A percentile compares a stretch with the other conserved stretches of the same genome.
phyloP scores from a whole-genome alignment of 768 basidiomycete species.

The Cystofilobasidium bisporidii region DNA sequence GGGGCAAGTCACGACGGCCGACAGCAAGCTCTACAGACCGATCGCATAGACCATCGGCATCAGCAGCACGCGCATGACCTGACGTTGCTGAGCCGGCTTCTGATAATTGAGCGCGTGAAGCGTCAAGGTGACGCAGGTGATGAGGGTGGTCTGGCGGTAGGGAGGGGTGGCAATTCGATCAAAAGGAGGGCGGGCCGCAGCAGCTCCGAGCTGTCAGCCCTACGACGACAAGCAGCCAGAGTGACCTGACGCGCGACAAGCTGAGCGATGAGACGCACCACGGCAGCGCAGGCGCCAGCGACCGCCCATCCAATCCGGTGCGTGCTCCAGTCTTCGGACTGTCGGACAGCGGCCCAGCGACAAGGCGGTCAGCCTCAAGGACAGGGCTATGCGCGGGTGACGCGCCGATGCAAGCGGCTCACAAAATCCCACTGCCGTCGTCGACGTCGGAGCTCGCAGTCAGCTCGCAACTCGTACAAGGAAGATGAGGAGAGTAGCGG shows the following conservation, averaged over 20 bases:
- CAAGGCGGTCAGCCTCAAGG: background rate
- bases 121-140: slow-evolving; percentile 31
- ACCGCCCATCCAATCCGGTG: slow-evolving; percentile 32
- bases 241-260: background rate
- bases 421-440: background rate
- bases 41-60: slow-evolving; percentile 71
- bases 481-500: background rate
- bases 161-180: background rate
- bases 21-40: slow-evolving; percentile 28
- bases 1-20: no score
- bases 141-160: slow-evolving; percentile 37
- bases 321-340: background rate
- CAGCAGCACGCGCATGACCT: slow-evolving; percentile 46
- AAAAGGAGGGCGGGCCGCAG: background rate
- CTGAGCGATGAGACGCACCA: slow-evolving; percentile 26
- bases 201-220: background rate
- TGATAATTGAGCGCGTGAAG: slow-evolving; percentile 36
- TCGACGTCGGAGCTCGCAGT: no score
- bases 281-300: slow-evolving; percentile 33
- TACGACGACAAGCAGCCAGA: no score
- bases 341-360: background rate
- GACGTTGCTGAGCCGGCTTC: slow-evolving; percentile 36
- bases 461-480: no score
- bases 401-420: background rate
- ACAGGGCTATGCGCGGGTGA: no score